A percentile compares a stretch with the other conserved stretches of the same genome.
These are phyloP conservation scores for Zygotorulaspora chibaensis DNA, from an alignment of 805 yeast species.

Conservation along the genomic window DNA sequence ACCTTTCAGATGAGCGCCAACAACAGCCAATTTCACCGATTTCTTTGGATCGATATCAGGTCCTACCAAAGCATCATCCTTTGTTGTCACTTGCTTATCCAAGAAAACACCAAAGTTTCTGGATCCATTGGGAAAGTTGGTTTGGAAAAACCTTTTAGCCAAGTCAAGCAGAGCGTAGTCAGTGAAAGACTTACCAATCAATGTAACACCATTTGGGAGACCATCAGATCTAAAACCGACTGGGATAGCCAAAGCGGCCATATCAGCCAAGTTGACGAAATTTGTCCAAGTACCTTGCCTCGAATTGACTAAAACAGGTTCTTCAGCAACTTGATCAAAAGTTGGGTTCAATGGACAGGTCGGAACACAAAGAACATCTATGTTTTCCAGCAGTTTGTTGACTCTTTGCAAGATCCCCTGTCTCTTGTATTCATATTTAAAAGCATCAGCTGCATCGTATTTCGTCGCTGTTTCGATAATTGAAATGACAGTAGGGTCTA, in stretches of 20 bases:
- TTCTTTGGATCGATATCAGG: constrained; percentile 32
- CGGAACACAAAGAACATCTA: constrained; percentile 83
- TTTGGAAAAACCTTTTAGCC: constrained; percentile 65
- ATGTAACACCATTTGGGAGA: constrained; percentile 84
- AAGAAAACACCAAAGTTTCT: constrained; percentile 52
- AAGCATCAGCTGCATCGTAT: constrained; percentile 77
- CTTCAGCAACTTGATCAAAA: constrained; percentile 62
- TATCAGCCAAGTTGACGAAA: constrained; percentile 89
- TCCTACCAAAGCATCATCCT: constrained; percentile 20
- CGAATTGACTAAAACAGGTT: constrained; percentile 81
- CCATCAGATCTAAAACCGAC: constrained; percentile 86
- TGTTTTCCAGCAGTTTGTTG: constrained; percentile 46
- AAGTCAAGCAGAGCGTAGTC: constrained; percentile 86
- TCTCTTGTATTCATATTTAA: constrained; percentile 82
- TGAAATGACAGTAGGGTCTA: constrained; percentile 78
- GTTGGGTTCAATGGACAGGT: constrained; percentile 93
- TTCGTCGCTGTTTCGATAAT: constrained; percentile 77
- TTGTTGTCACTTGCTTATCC: constrained; percentile 8
- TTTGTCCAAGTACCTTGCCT: constrained; percentile 98
- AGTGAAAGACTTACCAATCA: constrained; percentile 74
- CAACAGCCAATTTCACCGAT: constrained; percentile 77
- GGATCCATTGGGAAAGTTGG: constrained; percentile 39
- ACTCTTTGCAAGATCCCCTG: constrained; percentile 71
- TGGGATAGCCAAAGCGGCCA: constrained; percentile 89
- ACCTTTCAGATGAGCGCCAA: constrained; percentile 91